These are phyloP conservation scores for Clavispora fructus DNA, from an alignment of 805 yeast species.

Conservation along the genomic window DNA sequence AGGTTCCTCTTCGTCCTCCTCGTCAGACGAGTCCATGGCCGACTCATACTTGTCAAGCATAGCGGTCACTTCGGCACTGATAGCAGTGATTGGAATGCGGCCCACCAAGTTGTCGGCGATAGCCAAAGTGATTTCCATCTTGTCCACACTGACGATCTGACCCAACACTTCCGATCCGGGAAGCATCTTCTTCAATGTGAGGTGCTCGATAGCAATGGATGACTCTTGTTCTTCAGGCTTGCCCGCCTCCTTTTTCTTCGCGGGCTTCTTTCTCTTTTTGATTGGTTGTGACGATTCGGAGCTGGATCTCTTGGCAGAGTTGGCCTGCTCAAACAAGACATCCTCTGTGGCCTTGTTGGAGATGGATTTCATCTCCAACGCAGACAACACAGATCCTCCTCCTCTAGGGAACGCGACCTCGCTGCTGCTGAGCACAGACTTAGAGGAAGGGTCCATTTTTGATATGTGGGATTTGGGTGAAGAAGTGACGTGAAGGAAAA, in stretches of 20 bases:
- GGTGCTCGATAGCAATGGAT: constrained; percentile 53
- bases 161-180: constrained; percentile 78
- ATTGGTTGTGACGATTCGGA: constrained; percentile 22
- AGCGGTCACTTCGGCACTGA: constrained; percentile 58
- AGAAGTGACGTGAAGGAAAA: constrained; percentile 1
- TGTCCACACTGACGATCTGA: constrained; percentile 57
- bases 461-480: background rate
- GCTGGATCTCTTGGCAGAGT: constrained; percentile 22
- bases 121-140: constrained; percentile 61
- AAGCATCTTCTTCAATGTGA: constrained; percentile 55
- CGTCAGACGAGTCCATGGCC: constrained; percentile 32
- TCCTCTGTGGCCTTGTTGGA: constrained; percentile 90
- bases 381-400: constrained; percentile 79
- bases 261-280: constrained; percentile 20
- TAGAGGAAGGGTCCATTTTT: constrained; percentile 16
- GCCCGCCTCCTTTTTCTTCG: constrained; percentile 13
- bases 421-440: constrained; percentile 31
- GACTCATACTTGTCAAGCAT: constrained; percentile 51
- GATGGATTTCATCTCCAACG: constrained; percentile 87
- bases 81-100: constrained; percentile 65
- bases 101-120: constrained; percentile 81
- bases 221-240: constrained; percentile 24
- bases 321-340: constrained; percentile 63
- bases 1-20: constrained; percentile 27
- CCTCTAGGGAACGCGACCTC: constrained; percentile 90